Conservation (phyloP, 73 alveolate genomes). For the Paramecium primaurelia region DNA sequence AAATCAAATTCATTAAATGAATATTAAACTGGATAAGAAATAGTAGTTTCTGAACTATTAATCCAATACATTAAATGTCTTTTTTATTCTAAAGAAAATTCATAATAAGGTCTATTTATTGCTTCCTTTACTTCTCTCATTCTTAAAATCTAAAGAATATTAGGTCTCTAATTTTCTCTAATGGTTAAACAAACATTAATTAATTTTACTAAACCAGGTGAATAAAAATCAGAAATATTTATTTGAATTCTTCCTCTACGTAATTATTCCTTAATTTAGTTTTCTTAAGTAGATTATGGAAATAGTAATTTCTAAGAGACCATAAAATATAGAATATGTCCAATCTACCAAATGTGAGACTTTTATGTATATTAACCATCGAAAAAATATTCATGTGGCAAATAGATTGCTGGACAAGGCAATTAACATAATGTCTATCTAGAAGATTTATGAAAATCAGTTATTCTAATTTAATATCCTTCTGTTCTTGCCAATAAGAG, state of each 20-base stretch:
- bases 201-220: neutral
- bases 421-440: neutral
- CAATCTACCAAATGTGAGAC: slow-evolving; percentile 39
- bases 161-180: slow-evolving; percentile 6
- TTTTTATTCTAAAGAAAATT: neutral
- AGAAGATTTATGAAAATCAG: slow-evolving; percentile 18
- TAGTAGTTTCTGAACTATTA: slow-evolving; percentile 33
- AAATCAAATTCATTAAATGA: slow-evolving; percentile 42
- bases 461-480: slow-evolving; percentile 19
- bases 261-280: slow-evolving; percentile 5
- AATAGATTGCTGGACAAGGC: slow-evolving; percentile 41
- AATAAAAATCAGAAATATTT: neutral
- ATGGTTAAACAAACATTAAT: neutral
- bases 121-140: slow-evolving; percentile 17
- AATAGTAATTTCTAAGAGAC: neutral
- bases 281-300: neutral
- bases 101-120: neutral
- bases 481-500: slow-evolving; percentile 9
- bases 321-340: slow-evolving; percentile 39
- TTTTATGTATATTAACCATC: slow-evolving; percentile 12
- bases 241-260: neutral
- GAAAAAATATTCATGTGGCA: slow-evolving; percentile 28
- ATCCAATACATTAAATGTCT: slow-evolving; percentile 35
- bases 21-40: neutral
- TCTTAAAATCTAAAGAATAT: slow-evolving; percentile 16